Evolutionary conservation across 768 basidiomycete species (phyloP).

Genomic region (Amyloporia xantha): DNA sequence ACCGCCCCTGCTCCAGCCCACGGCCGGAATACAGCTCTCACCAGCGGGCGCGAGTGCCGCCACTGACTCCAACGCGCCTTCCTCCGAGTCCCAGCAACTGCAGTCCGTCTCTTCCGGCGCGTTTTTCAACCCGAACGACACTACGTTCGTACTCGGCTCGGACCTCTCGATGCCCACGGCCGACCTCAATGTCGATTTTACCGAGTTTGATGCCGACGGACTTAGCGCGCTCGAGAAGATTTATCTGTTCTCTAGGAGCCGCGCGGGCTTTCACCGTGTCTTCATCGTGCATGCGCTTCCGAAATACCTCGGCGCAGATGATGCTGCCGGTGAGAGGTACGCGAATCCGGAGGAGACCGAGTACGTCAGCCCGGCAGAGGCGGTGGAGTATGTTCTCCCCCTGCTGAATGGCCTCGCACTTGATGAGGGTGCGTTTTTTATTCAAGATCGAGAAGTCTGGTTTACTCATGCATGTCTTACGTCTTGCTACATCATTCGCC

Average conservation of each 20-base stretch:
- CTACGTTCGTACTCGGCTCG: background rate
- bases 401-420: constrained; percentile 80
- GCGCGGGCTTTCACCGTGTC: constrained; percentile 60
- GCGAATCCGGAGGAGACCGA: constrained; percentile 13
- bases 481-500: background rate
- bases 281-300: constrained; percentile 84
- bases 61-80: background rate
- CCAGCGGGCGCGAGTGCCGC: background rate
- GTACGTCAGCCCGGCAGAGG: constrained; percentile 77
- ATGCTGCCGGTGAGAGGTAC: constrained; percentile 1
- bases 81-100: constrained; percentile 3
- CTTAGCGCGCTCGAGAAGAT: constrained; percentile 86
- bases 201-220: constrained; percentile 66
- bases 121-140: constrained; percentile 2
- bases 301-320: constrained; percentile 48
- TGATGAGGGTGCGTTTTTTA: constrained; percentile 61
- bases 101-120: background rate
- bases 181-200: constrained; percentile 28
- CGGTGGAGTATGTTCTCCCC: constrained; percentile 89
- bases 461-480: background rate
- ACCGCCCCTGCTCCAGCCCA: constrained; percentile 11
- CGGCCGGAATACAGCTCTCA: background rate
- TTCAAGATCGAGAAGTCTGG: background rate
- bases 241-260: constrained; percentile 81
- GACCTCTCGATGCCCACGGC: constrained; percentile 10